Base-by-base conservation (phyloP, 164 flowering plant genomes). In the Umbellularia californica region DNA sequence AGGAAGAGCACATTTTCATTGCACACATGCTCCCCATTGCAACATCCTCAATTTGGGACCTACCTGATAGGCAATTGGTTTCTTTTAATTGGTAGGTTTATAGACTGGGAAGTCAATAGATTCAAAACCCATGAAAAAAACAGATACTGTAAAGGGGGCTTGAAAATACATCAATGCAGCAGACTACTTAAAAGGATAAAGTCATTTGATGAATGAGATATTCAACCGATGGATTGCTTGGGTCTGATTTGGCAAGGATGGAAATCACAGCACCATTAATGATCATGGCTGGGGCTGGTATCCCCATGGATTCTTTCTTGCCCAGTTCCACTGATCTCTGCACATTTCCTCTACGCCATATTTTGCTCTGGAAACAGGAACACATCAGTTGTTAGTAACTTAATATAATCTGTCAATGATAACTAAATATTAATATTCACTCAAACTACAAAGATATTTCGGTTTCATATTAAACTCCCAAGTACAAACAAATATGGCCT, bases 311-410 rank as follows among this genome's bases (percentile, higher is more conserved):
- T 90, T 89, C 24, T 75, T 85, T 75, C 84, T 85, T 73, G 87
- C 93, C 93, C 94, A 92, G 3, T 86, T 92, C 97, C 94, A 92
- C 51, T 90, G 93, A 77, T 92, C 94, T 75, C 90, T 87, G 84
- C 94, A 92, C 90, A 92, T 90, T 77, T 90, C 94, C 17, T 81
- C 87, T 6, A 92, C 71, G 0, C 94, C 93, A 70, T 87, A 87
- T 58, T 83, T 90, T 68, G 97, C 90, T 87, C 94, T 90, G 90
- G 50, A 79, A 81, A 76, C 2, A 20, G 41, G 17, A 55, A 14
- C 17, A 55, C 17, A 55, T 55, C 5, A 55, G 60, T 14, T 17
- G 60, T 55, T 55, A 55, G 60, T 55, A 7, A 35, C 47, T 35
- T 35, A 35, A 35, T 5, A 35, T 35, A 35, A 35, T 35, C 47